phyloP scores from a whole-genome alignment of 495 filamentous ascomycete genomes.

The Penicillium nucicola region DNA sequence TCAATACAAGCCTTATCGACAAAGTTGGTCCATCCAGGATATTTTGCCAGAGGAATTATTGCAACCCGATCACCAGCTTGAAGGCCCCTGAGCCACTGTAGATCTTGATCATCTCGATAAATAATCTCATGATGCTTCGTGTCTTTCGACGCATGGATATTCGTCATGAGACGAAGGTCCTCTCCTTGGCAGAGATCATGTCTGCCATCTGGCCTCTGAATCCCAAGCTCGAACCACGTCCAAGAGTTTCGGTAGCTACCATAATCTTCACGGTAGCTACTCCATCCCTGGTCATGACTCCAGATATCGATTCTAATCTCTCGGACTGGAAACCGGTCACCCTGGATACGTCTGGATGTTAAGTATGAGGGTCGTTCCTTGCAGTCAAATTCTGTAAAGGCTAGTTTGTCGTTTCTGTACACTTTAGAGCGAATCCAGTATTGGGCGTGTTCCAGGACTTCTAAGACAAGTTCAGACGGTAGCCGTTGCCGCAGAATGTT shows the following conservation, averaged over 20 bases:
- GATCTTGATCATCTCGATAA: background rate
- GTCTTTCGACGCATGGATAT: background rate
- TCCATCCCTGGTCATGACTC: constrained; percentile 57
- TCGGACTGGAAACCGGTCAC: constrained; percentile 18
- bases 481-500: background rate
- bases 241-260: constrained; percentile 44
- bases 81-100: background rate
- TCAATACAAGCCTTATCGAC: constrained; percentile 1
- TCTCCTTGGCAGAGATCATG: background rate
- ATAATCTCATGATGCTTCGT: background rate
- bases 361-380: background rate
- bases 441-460: background rate
- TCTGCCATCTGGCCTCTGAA: constrained; percentile 37
- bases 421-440: background rate
- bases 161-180: background rate
- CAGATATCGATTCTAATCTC: constrained; percentile 55
- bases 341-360: constrained; percentile 1
- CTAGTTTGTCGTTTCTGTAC: background rate
- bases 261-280: constrained; percentile 18
- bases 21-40: background rate
- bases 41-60: background rate
- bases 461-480: constrained; percentile 3
- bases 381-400: background rate
- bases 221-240: constrained; percentile 60
- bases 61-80: background rate